Evolutionary conservation across 371 early-diverging fungal species (phyloP).

Genomic region (Thermomucor indicae-seudaticae): DNA sequence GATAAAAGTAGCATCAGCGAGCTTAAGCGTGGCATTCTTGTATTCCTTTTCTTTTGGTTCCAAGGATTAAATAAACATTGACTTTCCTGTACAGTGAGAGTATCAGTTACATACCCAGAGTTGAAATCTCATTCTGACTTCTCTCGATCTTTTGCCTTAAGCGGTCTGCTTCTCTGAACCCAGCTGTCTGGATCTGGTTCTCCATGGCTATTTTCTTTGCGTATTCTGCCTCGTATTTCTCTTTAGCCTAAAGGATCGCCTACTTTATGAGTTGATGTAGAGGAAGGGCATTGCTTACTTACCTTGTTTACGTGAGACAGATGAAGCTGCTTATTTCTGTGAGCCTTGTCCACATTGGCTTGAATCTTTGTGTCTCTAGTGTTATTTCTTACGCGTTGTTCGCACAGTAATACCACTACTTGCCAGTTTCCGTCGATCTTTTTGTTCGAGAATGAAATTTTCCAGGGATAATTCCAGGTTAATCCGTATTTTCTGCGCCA

Average conservation of each 20-base stretch:
- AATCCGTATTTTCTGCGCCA: constrained; percentile 74
- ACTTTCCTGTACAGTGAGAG: no score
- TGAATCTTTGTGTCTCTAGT: constrained; percentile 29
- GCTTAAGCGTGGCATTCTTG: constrained; percentile 54
- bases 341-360: constrained; percentile 50
- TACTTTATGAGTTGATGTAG: not conserved
- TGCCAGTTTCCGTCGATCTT: constrained; percentile 67
- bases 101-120: constrained; percentile 29
- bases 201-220: constrained; percentile 34
- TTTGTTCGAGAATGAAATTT: constrained; percentile 80
- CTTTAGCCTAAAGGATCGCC: constrained; percentile 40
- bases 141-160: constrained; percentile 29
- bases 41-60: constrained; percentile 74
- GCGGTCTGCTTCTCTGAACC: constrained; percentile 28
- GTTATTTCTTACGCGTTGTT: no score
- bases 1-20: constrained; percentile 60
- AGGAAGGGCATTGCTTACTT: not conserved
- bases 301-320: constrained; percentile 39
- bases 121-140: constrained; percentile 28
- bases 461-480: constrained; percentile 70
- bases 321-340: constrained; percentile 50
- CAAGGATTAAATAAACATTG: no score
- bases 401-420: no score
- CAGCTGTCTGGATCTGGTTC: constrained; percentile 27
- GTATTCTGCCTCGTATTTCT: constrained; percentile 69